Evolutionary conservation across 2,329 filamentous ascomycete species (phyloP).

Genomic region (Pseudopithomyces chartarum): DNA sequence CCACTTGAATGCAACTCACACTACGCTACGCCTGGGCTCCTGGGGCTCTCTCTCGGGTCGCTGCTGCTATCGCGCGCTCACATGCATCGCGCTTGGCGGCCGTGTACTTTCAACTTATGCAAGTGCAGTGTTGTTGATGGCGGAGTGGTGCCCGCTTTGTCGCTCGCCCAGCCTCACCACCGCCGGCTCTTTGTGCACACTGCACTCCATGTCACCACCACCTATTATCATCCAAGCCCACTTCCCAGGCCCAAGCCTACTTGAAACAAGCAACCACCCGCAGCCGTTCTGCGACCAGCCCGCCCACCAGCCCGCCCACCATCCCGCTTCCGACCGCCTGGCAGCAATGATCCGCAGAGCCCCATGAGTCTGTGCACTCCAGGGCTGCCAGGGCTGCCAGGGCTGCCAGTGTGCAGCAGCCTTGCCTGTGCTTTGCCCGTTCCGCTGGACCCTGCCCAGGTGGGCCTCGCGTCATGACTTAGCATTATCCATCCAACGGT

Average conservation of each 20-base stretch:
- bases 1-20: too few species aligned
- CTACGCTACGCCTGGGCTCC: too few species aligned
- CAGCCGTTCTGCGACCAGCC: conserved; percentile 10
- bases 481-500: too few species aligned
- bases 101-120: too few species aligned
- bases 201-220: neutral
- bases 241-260: neutral
- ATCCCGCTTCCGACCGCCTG: conserved; percentile 2
- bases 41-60: neutral
- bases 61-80: conserved; percentile 11
- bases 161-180: neutral
- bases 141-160: conserved; percentile 1
- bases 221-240: neutral
- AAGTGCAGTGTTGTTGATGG: conserved; percentile 3
- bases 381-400: too few species aligned
- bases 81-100: conserved; percentile 17
- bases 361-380: conserved; percentile 15
- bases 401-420: too few species aligned
- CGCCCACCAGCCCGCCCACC: neutral
- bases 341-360: conserved; percentile 17
- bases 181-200: conserved; percentile 2
- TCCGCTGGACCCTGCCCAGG: too few species aligned
- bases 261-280: conserved; percentile 12
- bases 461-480: too few species aligned
- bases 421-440: too few species aligned